These are phyloP conservation scores for Phytophthora citricola DNA, from an alignment of 352 stramenopile genomes.

Conservation along the genomic window DNA sequence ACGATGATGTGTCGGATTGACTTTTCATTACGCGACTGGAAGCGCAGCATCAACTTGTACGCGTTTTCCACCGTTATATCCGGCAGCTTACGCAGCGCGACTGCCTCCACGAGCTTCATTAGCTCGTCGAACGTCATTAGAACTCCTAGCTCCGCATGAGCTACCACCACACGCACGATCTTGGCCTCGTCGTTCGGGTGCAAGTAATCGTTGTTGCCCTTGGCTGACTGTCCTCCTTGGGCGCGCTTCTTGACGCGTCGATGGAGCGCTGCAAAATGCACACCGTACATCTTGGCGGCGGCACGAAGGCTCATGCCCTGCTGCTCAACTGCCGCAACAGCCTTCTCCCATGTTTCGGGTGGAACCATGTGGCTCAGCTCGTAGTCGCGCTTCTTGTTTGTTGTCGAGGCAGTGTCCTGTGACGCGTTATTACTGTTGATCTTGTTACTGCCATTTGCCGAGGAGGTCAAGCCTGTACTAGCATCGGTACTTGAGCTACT, in stretches of 20 bases:
- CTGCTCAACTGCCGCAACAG: conserved; percentile 58
- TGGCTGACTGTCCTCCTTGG: conserved; percentile 27
- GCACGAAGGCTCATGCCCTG: conserved; percentile 65
- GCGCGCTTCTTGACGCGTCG: conserved; percentile 63
- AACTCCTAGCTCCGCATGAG: conserved; percentile 62
- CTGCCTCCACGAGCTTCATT: conserved; percentile 56
- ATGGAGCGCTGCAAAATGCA: conserved; percentile 68
- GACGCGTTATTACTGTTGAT: neutral
- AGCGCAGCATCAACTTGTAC: conserved; percentile 48
- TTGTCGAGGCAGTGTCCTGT: neutral
- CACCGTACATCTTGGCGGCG: conserved; percentile 52
- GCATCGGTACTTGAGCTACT: conserved; percentile 22
- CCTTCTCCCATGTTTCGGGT: conserved; percentile 62
- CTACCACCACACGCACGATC: conserved; percentile 60
- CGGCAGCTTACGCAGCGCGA: conserved; percentile 60
- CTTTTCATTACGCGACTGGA: conserved; percentile 57
- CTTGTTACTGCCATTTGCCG: neutral
- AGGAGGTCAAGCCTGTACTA: neutral
- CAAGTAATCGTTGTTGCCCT: conserved; percentile 31
- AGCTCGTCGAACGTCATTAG: conserved; percentile 74
- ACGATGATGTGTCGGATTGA: conserved; percentile 58
- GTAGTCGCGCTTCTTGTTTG: conserved; percentile 45
- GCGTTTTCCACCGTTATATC: conserved; percentile 62
- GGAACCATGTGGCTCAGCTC: conserved; percentile 61
- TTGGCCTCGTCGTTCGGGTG: conserved; percentile 57